Evolutionary conservation across 805 yeast species (phyloP), one percentile per base, ranked within the genome.

Genomic region (Maudiozyma barnettii): DNA sequence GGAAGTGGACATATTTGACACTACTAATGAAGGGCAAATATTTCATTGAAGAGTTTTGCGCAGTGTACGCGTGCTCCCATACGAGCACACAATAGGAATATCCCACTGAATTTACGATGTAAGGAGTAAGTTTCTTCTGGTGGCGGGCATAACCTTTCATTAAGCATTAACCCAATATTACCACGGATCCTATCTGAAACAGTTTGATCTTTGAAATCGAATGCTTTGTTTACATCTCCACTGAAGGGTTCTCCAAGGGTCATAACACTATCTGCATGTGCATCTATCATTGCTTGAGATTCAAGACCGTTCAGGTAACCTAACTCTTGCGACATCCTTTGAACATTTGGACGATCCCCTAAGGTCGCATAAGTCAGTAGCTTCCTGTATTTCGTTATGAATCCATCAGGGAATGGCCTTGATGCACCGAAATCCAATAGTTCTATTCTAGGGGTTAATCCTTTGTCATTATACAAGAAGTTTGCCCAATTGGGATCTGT

Each of bases 401-500:
- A 93, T 16, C 76, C 77, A 37, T 73, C 76, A 20, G 78, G 71
- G 64, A 79, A 93, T 30, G 79, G 84, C 53, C 98, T 75, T 5
- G 96, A 83, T 1, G 99, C 98, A 43, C 99, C 99, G 67, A 93
- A 93, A 68, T 93, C 99, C 45, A 93, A 70, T 47, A 93, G 71
- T 65, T 91, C 97, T 48, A 93, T 79, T 63, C 83, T 80, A 22
- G 76, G 67, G 1, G 89, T 79, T n/a, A 69, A 55, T 31, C 72
- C 72, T 13, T 9, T 16, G 3, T 37, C 40, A 60, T 93, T 89
- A 69, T 85, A 89, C 50, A 93, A 68, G 68, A 93, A 93, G 65
- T 93, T 93, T 41, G 99, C 97, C 99, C 99, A 93, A 65, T 93
- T 93, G 45, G 99, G 99, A 68, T 93, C 99, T 1, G 98, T 91